Evolutionary conservation across 2,329 filamentous ascomycete genomes (phyloP), one percentile per base, ranked within the genome.

Genomic region (Trichoderma asperellum): DNA sequence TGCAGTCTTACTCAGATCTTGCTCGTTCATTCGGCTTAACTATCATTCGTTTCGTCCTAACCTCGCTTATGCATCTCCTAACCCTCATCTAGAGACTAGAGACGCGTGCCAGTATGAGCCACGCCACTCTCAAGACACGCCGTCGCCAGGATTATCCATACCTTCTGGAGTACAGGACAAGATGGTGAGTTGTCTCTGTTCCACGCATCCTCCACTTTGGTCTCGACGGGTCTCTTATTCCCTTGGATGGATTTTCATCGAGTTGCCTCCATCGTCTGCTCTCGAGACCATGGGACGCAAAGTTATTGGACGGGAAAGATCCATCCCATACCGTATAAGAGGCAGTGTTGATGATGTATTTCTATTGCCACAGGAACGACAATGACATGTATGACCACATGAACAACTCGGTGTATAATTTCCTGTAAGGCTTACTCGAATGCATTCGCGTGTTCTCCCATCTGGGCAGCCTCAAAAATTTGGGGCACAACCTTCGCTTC

Each of bases 351-450:
- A 69, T 63, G 5, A 53, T 64, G 53, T 52, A 16, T 67, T 70
- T 69, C 71, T 56, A n/a, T 56, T 12, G 68, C 70, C 67, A 27
- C 69, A 94, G 93, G 93, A 90, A 88, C 78, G 94, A 97, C 80
- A 97, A 97, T 77, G 94, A 97, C 82, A 96, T 96, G 92, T 97
- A 96, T 80, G 87, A 92, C 71, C 95, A 98, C 78, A 89, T 97
- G 85, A 97, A 97, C 82, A 97, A 97, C 77, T 92, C 90, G 52
- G 86, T 96, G 66, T 97, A 97, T 80, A 92, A 92, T 75, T 91
- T 92, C 71, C 85, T 96, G 86, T 90, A 79, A 77, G 83, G 74
- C 29, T 37, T 59, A 49, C 71, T 67, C 52, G 59, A 47, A 37
- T 53, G 18, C 35, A 27, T 52, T n/a, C n/a, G n/a, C 10, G 21